Evolutionary conservation across 1,284 basidiomycete species (phyloP).

Genomic region (Marasmius fiardii): DNA sequence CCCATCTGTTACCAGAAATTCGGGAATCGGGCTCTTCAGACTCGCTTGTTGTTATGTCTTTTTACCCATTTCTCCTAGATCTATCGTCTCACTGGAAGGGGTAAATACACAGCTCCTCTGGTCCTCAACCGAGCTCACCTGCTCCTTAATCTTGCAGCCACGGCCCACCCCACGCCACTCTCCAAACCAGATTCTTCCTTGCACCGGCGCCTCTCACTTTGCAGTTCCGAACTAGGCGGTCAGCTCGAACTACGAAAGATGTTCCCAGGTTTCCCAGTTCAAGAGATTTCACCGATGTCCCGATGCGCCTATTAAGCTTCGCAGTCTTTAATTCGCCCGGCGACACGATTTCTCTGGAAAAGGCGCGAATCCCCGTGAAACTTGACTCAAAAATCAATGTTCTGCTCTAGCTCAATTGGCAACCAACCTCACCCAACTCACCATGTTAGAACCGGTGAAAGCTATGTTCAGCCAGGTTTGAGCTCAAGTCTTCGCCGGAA

Average conservation of each 20-base stretch:
- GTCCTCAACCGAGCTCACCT: neutral
- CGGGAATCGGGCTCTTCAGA: neutral
- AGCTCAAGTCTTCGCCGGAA: too few species aligned
- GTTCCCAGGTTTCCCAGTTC: too few species aligned
- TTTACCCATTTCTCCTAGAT: neutral
- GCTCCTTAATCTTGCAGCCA: neutral
- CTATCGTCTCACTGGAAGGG: neutral
- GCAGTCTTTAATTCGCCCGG: too few species aligned
- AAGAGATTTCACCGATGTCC: neutral
- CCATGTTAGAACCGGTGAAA: too few species aligned
- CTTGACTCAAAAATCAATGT: too few species aligned
- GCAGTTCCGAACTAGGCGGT: neutral
- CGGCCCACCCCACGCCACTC: neutral
- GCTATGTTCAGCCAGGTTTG: too few species aligned
- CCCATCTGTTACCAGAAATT: neutral
- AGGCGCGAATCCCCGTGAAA: too few species aligned
- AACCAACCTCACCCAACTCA: too few species aligned
- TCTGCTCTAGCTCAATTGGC: too few species aligned
- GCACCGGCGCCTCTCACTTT: too few species aligned
- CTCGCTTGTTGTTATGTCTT: neutral
- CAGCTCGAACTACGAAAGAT: neutral
- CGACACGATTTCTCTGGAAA: too few species aligned
- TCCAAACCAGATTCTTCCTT: too few species aligned
- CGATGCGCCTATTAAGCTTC: neutral
- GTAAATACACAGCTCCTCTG: neutral